Evolutionary conservation across 2,329 filamentous ascomycete species (phyloP).

Genomic region (Dactylonectria macrodidyma): DNA sequence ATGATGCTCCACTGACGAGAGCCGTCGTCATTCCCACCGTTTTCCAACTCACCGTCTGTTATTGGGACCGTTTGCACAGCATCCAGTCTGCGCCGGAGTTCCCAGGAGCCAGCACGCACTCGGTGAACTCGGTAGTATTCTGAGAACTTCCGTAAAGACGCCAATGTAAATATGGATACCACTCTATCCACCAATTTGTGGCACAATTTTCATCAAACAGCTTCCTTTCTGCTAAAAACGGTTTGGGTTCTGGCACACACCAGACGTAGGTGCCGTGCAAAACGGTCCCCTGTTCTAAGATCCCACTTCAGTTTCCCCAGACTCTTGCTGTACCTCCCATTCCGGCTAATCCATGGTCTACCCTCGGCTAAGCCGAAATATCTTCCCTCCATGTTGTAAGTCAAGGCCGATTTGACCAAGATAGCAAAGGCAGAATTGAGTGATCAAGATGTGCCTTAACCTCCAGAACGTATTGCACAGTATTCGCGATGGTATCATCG

Average conservation of each 20-base stretch:
- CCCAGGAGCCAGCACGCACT: no score
- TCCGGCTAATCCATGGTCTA: constrained; percentile 50
- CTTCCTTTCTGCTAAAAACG: no score
- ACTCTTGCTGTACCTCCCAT: neutral
- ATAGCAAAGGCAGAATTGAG: neutral
- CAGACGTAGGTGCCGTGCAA: no score
- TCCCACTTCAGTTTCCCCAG: neutral
- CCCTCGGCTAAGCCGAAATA: constrained; percentile 49
- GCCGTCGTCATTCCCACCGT: constrained; percentile 28
- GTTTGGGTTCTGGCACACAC: no score
- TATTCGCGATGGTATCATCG: neutral
- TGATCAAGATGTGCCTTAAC: neutral
- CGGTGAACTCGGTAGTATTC: no score
- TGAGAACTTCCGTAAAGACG: no score
- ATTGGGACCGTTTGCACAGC: neutral
- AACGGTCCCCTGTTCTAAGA: no score
- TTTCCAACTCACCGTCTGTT: constrained; percentile 8
- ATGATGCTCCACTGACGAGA: constrained; percentile 3
- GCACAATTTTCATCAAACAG: no score
- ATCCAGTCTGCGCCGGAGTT: no score
- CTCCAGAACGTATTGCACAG: neutral
- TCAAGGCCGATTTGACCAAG: neutral
- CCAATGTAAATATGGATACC: no score
- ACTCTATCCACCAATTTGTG: no score
- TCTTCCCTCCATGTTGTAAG: constrained; percentile 27